Evolutionary conservation across 352 stramenopile species (phyloP), one percentile per base, ranked within the genome.

Genomic region (Phytophthora vignae): DNA sequence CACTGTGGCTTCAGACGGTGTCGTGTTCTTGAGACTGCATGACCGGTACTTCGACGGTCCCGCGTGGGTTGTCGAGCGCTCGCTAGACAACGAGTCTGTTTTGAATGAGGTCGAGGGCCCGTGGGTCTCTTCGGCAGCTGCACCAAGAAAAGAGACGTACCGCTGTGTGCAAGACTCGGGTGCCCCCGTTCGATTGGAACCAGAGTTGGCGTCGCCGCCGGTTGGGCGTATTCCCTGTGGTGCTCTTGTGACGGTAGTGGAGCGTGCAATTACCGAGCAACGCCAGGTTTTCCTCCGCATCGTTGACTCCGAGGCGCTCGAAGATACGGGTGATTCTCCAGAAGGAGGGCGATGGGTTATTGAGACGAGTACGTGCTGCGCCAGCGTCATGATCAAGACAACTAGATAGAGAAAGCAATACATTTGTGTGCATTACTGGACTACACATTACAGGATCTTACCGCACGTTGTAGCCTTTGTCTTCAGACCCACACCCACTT

Each of bases 31-130:
- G 12, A 76, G 67, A 11, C 66, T 94, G 8, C 81, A 94, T 57
- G 69, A 74, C 15, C 71, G 82, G 15, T 94, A 94, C 71, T 94
- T 94, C 77, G 85, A 93, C 56, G 85, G 76, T 4, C 53, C 73
- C 1, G 83, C 82, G 55, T 94, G 85, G 87, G 85, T 91, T 44
- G 81, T 94, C 22, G 87, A 94, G 66, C 83, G 85, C 12, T 88
- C 87, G 14, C 68, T 94, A 55, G 87, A 94, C 64, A 94, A 94
- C 27, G 87, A 94, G 38, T 91, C 85, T 2, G 85, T 94, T 17
- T 59, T 94, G 12, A 91, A 92, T 53, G 67, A 78, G n/a, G 60
- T 92, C 21, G 77, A 88, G 6, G 77, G 82, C 14, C 83, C 87
- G 12, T 89, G 80, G 74, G 22, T 36, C 7, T 70, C 61, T 25